Base-by-base conservation (phyloP, 805 yeast genomes). In the Wickerhamiella dianesei region DNA sequence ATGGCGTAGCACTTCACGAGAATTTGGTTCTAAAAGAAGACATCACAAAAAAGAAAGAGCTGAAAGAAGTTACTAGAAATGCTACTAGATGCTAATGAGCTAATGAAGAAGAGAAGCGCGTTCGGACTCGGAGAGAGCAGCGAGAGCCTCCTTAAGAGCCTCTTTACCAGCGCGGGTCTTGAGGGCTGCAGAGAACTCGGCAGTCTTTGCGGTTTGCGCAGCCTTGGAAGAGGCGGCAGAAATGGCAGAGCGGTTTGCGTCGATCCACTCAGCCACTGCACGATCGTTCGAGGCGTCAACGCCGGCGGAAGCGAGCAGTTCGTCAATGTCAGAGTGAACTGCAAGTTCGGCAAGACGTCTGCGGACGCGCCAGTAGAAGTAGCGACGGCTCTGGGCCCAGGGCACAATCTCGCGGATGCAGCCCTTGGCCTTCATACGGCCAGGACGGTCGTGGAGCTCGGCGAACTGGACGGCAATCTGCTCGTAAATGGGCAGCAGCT, bases 341-440 rank as follows among this genome's bases (percentile, higher is more conserved):
- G 69, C 69, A 45, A 89, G 71, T 68, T 92, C 98, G 63, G 83
- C 80, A 66, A 92, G 72, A 66, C 96, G 85, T 69, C 98, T 82
- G 71, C 96, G 84, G 52, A 86, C 76, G 68, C 99, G 80, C 98
- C 98, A 92, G 92, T 85, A 92, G 79, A 92, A 92, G 79, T 75
- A 84, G 61, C 97, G 79, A 73, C 99, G 85, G 25, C 96, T 76
- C 44, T 87, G 74, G 41, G 66, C 65, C 96, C 96, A 88, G 59
- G 82, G 79, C 46, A 92, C 68, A 58, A 86, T 92, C 63, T 82
- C 81, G 57, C 82, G 75, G 59, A 92, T 86, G 49, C 81, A 82
- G 49, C 89, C 94, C 75, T 92, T 94, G 47, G 94, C 94, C 68
- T 82, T 66, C 97, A 92, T 92, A 69, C 98, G 89, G 35, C 92